Evolutionary conservation across 1,284 basidiomycete genomes (phyloP).

Genomic region (Pyrrhoderma noxium): DNA sequence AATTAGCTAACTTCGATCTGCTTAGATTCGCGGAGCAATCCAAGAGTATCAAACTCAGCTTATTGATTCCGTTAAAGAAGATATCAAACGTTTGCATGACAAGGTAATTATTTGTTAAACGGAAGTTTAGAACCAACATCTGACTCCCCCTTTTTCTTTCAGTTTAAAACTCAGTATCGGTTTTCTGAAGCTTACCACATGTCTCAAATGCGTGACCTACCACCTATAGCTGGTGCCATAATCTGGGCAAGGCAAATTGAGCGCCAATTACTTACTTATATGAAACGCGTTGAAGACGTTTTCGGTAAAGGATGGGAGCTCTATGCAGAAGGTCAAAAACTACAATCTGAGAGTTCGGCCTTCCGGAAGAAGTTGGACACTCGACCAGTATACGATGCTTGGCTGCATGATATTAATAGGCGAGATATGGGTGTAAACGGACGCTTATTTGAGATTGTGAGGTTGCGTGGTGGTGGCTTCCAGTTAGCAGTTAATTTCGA

Average conservation of each 20-base stretch:
- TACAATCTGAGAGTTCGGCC: conserved; percentile 84
- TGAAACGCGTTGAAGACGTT: conserved; percentile 99
- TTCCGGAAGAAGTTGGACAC: conserved; percentile 97
- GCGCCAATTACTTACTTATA: conserved; percentile 91
- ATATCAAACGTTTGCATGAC: conserved; percentile 92
- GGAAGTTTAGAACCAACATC: neutral
- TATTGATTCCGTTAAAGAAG: conserved; percentile 96
- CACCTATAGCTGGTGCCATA: conserved; percentile 94
- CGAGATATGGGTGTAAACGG: conserved; percentile 90
- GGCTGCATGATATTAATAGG: conserved; percentile 92
- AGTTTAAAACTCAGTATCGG: conserved; percentile 93
- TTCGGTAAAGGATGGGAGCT: conserved; percentile 98
- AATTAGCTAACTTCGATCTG: neutral
- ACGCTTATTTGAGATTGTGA: conserved; percentile 92
- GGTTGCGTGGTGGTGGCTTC: conserved; percentile 73
- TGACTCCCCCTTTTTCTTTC: conserved; percentile 15
- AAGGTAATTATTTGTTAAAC: conserved; percentile 44
- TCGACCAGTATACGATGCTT: conserved; percentile 89
- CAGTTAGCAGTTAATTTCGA: conserved; percentile 96
- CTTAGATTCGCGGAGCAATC: conserved; percentile 88
- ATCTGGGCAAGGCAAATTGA: conserved; percentile 99
- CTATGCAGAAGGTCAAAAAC: conserved; percentile 97
- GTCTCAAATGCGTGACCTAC: conserved; percentile 96
- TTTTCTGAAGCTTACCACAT: conserved; percentile 96
- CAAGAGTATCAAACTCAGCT: conserved; percentile 98